Conservation (phyloP, 2,329 filamentous ascomycete genomes). For the Aspergillus bombycis region DNA sequence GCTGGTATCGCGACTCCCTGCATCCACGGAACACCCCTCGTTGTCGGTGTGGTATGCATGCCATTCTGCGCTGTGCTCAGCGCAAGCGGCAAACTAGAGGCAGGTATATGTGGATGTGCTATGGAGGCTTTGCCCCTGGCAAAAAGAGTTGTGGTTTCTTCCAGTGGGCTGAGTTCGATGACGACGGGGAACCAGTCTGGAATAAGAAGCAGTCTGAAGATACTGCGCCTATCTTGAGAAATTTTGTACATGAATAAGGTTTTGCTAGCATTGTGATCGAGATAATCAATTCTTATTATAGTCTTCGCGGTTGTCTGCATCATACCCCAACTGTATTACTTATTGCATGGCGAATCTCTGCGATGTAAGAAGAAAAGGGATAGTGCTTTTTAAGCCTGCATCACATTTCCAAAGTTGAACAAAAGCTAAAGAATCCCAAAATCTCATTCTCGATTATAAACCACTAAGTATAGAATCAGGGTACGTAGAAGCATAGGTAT, state of each 20-base stretch:
- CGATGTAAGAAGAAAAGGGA: background rate
- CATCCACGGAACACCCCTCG: slow-evolving; percentile 77
- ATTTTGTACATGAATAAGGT: slow-evolving; percentile 24
- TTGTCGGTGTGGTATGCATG: slow-evolving; percentile 73
- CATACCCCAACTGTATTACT: background rate
- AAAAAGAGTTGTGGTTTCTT: slow-evolving; percentile 73
- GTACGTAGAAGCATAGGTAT: background rate
- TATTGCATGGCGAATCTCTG: background rate
- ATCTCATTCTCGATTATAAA: background rate
- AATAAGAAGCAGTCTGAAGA: slow-evolving; percentile 22
- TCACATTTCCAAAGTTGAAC: background rate
- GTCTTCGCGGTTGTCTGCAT: background rate
- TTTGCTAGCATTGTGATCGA: background rate
- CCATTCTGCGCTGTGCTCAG: slow-evolving; percentile 75
- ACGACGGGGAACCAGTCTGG: slow-evolving; percentile 81
- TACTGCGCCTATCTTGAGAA: slow-evolving; percentile 26
- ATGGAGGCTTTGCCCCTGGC: slow-evolving; percentile 58
- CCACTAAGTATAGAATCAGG: background rate
- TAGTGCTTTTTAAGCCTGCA: background rate
- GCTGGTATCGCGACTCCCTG: slow-evolving; percentile 76
- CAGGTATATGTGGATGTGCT: slow-evolving; percentile 92
- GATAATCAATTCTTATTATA: background rate
- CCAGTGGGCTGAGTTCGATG: slow-evolving; percentile 82
- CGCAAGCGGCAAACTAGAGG: slow-evolving; percentile 75
- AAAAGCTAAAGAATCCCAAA: background rate